Percentiles rank a stretch among this genome's conserved stretches.
Evolutionary conservation across 164 flowering plant species (phyloP).

Genomic region (Magnolia sinica): DNA sequence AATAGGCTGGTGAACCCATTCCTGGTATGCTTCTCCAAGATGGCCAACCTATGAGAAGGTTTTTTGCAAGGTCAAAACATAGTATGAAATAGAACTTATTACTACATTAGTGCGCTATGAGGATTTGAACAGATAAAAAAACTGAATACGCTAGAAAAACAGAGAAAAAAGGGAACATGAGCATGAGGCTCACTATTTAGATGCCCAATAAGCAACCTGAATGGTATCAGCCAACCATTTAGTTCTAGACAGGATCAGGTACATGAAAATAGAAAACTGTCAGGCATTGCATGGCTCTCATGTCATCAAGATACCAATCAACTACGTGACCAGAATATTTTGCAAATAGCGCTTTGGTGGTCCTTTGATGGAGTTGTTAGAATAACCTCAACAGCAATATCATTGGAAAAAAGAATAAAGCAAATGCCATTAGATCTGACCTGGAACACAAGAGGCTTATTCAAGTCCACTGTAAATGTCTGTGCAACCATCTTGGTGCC

Average conservation of each 20-base stretch:
- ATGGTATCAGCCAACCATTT: too few relatives aligned
- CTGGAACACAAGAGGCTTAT: conserved; percentile 95
- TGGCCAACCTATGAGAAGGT: conserved; percentile 71
- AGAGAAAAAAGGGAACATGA: too few relatives aligned
- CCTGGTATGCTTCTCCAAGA: conserved; percentile 86
- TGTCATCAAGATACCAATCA: background rate
- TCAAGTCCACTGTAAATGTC: conserved; percentile 73
- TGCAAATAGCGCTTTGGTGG: background rate
- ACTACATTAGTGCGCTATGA: too few relatives aligned
- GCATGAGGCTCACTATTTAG: too few relatives aligned
- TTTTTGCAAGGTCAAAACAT: background rate
- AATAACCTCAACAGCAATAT: background rate
- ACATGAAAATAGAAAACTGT: background rate
- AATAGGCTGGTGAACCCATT: conserved; percentile 97
- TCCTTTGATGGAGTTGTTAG: background rate
- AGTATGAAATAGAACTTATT: too few relatives aligned
- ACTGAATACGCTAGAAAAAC: too few relatives aligned
- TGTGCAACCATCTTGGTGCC: conserved; percentile 63
- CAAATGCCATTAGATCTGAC: conserved; percentile 27
- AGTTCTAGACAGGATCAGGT: background rate
- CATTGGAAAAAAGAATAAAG: background rate
- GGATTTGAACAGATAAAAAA: too few relatives aligned
- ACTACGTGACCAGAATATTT: background rate
- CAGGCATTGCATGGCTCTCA: background rate
- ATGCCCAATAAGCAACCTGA: too few relatives aligned